Evolutionary conservation across 1,284 basidiomycete species (phyloP), one percentile per base, ranked within the genome.

Genomic region (Pseudozyma pruni): DNA sequence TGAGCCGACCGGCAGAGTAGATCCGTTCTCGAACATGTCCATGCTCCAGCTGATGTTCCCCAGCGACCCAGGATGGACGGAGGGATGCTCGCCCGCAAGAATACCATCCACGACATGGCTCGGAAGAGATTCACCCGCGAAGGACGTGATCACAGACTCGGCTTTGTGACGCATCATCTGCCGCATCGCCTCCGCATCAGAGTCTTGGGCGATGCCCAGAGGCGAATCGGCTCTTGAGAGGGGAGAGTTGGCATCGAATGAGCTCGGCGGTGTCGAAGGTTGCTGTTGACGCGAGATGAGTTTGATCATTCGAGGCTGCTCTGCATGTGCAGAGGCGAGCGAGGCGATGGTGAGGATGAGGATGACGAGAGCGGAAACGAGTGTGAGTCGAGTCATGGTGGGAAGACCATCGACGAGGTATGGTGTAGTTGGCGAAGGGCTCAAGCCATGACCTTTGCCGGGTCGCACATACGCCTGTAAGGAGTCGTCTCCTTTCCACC

Each of bases 121-220:
- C 0, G 50, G 41, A 4, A 64, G 38, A 1, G 61, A 53, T 8
- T 2, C 19, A 34, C 47, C 61, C 14, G 39, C 20, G 34, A 54
- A 46, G 8, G 55, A 58, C 8, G 50, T 41, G 20, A 58, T 64
- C 23, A 64, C 61, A 1, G 45, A 29, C 25, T 64, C 55, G 1
- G 61, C 61, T 34, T 64, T 54, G 34, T 37, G 6, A 4, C 46
- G 61, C 61, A 64, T 64, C 22, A 54, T 31, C 4, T 58, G 55
- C 7, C 61, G 45, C 61, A 64, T 64, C 10, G 45, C 19, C 13
- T 58, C 51, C 0, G 46, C 61, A 23, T 64, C 61, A 0, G 49
- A 49, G 29, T 64, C 61, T 5, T 32, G 31, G 14, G 50, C 54
- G 3, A 64, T 41, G 20, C 40, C 34, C 16, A 64, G 38, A 4